phyloP scores from a whole-genome alignment of 352 stramenopile species.

The Globisporangium paddicum region DNA sequence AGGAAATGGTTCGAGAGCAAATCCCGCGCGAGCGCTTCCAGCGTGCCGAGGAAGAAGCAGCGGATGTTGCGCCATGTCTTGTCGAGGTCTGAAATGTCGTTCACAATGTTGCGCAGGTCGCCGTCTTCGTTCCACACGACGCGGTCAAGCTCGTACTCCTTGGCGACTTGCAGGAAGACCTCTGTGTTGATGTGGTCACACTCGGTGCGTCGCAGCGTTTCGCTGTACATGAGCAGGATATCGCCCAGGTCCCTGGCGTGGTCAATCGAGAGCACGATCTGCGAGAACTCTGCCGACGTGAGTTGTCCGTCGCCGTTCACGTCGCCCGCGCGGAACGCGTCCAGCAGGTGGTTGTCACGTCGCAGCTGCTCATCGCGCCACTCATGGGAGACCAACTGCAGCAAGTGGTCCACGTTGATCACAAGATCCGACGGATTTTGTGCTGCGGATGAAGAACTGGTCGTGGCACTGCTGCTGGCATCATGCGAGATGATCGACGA shows the following conservation, averaged over 20 bases:
- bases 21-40: conserved; percentile 56
- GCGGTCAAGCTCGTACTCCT: conserved; percentile 69
- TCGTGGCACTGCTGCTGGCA: neutral
- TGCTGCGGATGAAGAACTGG: neutral
- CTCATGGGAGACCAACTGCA: conserved; percentile 60
- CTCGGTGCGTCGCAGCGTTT: conserved; percentile 62
- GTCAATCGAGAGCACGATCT: conserved; percentile 79
- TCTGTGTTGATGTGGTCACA: conserved; percentile 50
- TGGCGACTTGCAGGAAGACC: conserved; percentile 68
- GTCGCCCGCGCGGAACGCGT: conserved; percentile 72
- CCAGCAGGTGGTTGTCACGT: conserved; percentile 55
- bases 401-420: conserved; percentile 69
- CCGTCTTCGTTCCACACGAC: conserved; percentile 65
- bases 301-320: conserved; percentile 77
- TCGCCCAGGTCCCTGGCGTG: conserved; percentile 52
- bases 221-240: conserved; percentile 79
- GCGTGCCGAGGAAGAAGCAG: conserved; percentile 63
- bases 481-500: conserved; percentile 15
- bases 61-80: conserved; percentile 51
- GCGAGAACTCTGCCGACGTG: conserved; percentile 70
- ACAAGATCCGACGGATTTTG: conserved; percentile 15
- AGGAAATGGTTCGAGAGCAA: conserved; percentile 48
- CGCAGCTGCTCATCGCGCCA: conserved; percentile 69
- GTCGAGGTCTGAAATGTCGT: conserved; percentile 56
- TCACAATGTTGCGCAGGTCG: conserved; percentile 64